Conservation (phyloP, 2,329 filamentous ascomycete genomes). For the Pseudocercospora pini-densiflorae region DNA sequence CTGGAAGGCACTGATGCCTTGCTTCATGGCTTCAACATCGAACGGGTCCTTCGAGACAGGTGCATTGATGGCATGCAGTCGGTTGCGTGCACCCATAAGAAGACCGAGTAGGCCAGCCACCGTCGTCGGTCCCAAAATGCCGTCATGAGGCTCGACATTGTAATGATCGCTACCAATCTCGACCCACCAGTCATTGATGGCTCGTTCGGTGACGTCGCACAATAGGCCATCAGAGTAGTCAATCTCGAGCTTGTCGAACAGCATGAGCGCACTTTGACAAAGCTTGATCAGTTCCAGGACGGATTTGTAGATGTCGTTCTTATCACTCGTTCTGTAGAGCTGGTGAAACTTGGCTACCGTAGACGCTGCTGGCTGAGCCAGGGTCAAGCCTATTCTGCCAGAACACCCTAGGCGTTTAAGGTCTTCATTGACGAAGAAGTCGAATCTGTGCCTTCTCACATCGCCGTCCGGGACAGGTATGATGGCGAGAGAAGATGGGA, state of each 20-base stretch:
- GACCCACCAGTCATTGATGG: constrained; percentile 94
- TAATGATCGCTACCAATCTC: constrained; percentile 91
- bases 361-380: constrained; percentile 76
- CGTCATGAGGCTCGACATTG: constrained; percentile 89
- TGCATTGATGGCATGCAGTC: constrained; percentile 81
- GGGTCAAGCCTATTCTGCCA: constrained; percentile 81
- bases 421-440: constrained; percentile 93
- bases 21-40: constrained; percentile 79
- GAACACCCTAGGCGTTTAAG: constrained; percentile 91
- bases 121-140: constrained; percentile 88
- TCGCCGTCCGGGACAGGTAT: constrained; percentile 89
- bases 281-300: constrained; percentile 89
- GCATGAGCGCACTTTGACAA: constrained; percentile 83
- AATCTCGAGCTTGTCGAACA: constrained; percentile 85
- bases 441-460: constrained; percentile 74
- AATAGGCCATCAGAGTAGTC: constrained; percentile 91
- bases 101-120: constrained; percentile 86
- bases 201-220: constrained; percentile 89
- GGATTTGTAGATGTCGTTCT: constrained; percentile 74
- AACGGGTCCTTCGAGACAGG: constrained; percentile 91
- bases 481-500: constrained; percentile 90
- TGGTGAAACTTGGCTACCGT: constrained; percentile 91
- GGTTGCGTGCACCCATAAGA: constrained; percentile 86
- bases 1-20: constrained; percentile 85
- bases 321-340: constrained; percentile 84